Base-by-base conservation (phyloP, 768 basidiomycete species). In the Cystofilobasidium macerans region DNA sequence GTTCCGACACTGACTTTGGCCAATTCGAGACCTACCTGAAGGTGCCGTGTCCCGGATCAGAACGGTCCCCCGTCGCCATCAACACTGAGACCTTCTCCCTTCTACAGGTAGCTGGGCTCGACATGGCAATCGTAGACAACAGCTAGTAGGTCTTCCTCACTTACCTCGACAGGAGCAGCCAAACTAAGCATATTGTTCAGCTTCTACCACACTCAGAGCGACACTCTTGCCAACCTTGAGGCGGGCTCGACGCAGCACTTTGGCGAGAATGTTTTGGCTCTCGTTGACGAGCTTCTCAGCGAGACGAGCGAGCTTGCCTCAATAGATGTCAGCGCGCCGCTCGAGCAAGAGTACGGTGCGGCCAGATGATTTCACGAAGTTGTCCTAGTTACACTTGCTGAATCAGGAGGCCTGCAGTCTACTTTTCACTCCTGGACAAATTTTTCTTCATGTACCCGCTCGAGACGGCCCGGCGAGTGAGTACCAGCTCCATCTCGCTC, bases 1-100 rank as follows among this genome's bases (percentile, higher is more conserved):
- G 67, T 16, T 51, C 43, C 7, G 67, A 68, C 20, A 60, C 58
- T 14, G 58, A 60, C 58, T 60, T 7, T 22, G 51, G 59, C 9
- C 59, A 61, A n/a, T 68, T 68, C 47, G 67, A 68, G 45, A 38
- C 26, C 0, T 68, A 68, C 40, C 32, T 68, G n/a, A n/a, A n/a
- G n/a, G n/a, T n/a, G n/a, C n/a, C n/a, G n/a, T n/a, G n/a, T n/a
- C n/a, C n/a, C n/a, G n/a, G n/a, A n/a, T n/a, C n/a, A n/a, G n/a
- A n/a, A n/a, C n/a, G n/a, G n/a, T n/a, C n/a, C n/a, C n/a, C n/a
- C n/a, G n/a, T n/a, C n/a, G n/a, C n/a, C n/a, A n/a, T n/a, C n/a
- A n/a, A n/a, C n/a, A n/a, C n/a, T n/a, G n/a, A n/a, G n/a, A n/a
- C n/a, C n/a, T n/a, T n/a, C n/a, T n/a, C n/a, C n/a, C n/a, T 0